phyloP scores from a whole-genome alignment of 768 basidiomycete genomes.

The Tephrocybe sp. region DNA sequence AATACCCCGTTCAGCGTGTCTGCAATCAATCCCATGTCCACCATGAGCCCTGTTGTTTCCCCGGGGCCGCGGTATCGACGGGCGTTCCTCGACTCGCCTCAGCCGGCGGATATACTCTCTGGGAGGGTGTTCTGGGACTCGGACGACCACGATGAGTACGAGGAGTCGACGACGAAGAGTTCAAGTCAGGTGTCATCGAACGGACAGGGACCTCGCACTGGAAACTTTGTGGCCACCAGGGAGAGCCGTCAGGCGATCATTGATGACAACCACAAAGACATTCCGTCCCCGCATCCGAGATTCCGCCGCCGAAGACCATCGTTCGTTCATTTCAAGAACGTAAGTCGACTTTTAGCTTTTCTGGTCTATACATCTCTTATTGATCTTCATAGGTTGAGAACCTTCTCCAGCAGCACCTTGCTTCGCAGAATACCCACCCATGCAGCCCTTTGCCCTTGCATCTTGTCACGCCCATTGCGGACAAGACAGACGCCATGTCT shows the following conservation, averaged over 20 bases:
- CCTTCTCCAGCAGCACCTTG: constrained; percentile 32
- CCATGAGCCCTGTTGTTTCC: constrained; percentile 58
- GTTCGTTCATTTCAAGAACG: constrained; percentile 33
- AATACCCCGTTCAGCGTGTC: constrained; percentile 61
- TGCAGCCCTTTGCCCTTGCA: constrained; percentile 24
- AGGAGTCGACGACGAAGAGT: constrained; percentile 25
- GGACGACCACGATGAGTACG: constrained; percentile 39
- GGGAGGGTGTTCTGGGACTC: constrained; percentile 57
- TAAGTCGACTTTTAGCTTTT: constrained; percentile 24
- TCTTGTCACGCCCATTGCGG: constrained; percentile 7
- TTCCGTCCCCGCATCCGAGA: constrained; percentile 54
- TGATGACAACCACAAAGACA: constrained; percentile 40
- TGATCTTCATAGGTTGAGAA: constrained; percentile 33
- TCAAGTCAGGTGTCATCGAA: constrained; percentile 25
- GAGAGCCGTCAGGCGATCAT: constrained; percentile 45
- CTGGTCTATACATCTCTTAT: constrained; percentile 12
- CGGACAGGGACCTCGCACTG: constrained; percentile 31
- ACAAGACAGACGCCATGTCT: constrained; percentile 21
- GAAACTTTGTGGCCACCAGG: constrained; percentile 37
- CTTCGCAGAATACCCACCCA: constrained; percentile 24
- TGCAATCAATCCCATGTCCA: constrained; percentile 76
- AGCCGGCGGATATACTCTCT: constrained; percentile 68
- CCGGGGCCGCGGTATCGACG: constrained; percentile 38
- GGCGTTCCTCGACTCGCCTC: constrained; percentile 43
- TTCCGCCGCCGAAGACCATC: constrained; percentile 31